Evolutionary conservation across 192 early-diverging fungal species (phyloP).

Genomic region (Coemansia sp.): DNA sequence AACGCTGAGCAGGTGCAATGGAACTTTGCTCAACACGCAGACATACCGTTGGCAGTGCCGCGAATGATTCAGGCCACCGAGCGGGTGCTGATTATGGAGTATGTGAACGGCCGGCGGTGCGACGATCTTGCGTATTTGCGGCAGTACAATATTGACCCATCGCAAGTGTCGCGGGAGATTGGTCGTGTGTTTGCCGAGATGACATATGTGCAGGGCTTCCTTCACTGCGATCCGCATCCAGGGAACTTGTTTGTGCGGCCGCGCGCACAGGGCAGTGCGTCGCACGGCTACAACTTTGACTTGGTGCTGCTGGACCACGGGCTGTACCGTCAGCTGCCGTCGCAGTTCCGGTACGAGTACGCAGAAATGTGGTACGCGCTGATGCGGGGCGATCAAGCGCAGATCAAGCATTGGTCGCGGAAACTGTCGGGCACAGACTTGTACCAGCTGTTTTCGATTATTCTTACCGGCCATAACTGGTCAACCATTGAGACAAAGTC

Average conservation of each 20-base stretch:
- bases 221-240: constrained; percentile 94
- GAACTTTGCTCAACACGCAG: constrained; percentile 58
- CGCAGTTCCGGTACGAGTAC: constrained; percentile 76
- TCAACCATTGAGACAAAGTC: constrained; percentile 58
- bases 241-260: constrained; percentile 82
- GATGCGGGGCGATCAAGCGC: constrained; percentile 72
- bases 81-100: constrained; percentile 88
- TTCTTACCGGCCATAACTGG: constrained; percentile 88
- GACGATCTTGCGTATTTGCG: constrained; percentile 74
- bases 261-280: constrained; percentile 26
- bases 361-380: constrained; percentile 86
- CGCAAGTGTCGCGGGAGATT: constrained; percentile 72
- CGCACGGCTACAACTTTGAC: constrained; percentile 77
- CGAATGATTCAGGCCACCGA: constrained; percentile 71
- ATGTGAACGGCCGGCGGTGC: constrained; percentile 69
- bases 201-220: constrained; percentile 82
- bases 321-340: constrained; percentile 75
- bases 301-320: constrained; percentile 88
- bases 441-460: constrained; percentile 82
- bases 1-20: constrained; percentile 69
- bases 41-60: constrained; percentile 70
- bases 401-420: constrained; percentile 67
- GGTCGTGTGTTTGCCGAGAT: constrained; percentile 80
- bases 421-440: constrained; percentile 72
- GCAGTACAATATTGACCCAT: constrained; percentile 70